Conservation (phyloP, 2,329 filamentous ascomycete genomes). For the Penicillium sp. region DNA sequence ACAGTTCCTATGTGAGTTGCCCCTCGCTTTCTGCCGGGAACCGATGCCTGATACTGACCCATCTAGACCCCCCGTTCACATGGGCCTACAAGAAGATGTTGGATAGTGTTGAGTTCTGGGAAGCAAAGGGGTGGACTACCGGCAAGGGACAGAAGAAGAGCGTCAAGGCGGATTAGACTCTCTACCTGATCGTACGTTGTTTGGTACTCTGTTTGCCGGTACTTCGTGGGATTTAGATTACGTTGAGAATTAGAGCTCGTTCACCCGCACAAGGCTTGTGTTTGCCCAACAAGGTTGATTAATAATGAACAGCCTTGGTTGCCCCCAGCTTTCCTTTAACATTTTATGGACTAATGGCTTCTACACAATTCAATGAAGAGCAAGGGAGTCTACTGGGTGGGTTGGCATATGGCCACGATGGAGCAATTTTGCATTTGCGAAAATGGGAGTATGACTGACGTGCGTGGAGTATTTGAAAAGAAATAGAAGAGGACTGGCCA, state of each 20-base stretch:
- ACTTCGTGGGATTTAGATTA: background rate
- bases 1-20: conserved; percentile 53
- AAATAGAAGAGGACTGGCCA: background rate
- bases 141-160: conserved; percentile 39
- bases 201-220: background rate
- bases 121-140: conserved; percentile 38
- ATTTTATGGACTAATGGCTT: background rate
- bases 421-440: background rate
- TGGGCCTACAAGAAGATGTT: conserved; percentile 55
- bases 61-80: conserved; percentile 40
- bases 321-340: no score
- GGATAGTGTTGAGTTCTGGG: conserved; percentile 47
- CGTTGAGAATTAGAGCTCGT: background rate
- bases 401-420: background rate
- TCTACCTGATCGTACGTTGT: no score
- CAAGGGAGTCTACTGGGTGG: background rate
- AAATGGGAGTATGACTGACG: background rate
- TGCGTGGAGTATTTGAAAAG: background rate
- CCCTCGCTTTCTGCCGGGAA: background rate
- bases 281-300: background rate
- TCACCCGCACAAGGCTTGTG: background rate
- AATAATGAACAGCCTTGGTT: background rate
- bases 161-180: conserved; percentile 35
- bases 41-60: background rate
- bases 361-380: no score